Base-by-base conservation (phyloP, 73 alveolate genomes). In the Loxodes magnus region DNA sequence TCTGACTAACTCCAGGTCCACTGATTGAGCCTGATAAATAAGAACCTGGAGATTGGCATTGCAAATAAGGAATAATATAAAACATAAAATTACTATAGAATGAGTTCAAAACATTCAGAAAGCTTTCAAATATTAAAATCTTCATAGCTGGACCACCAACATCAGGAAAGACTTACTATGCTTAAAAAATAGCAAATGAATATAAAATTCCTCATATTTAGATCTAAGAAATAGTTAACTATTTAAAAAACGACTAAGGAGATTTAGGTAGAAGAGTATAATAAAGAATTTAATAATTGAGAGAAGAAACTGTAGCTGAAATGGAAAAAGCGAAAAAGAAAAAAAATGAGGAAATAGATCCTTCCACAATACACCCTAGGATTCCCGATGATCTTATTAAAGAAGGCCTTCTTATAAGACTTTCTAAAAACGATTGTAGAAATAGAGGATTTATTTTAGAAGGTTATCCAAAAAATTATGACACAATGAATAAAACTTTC, bases 401-500 rank as follows among this genome's bases (percentile, higher is more conserved):
- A 14, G 92, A 87, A 51, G 64, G 77, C n/a, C 68, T 82, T 29
- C 48, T 80, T 51, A 60, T 80, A 75, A 71, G 84, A 77, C 74
- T 86, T 22, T 24, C 50, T 25, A 52, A 72, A 43, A 75, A 75
- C 37, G 43, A 60, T 30, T 77, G 95, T 58, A 78, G 95, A 71
- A 83, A 88, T 58, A 61, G 97, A 46, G 97, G 97, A 6, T 88
- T 67, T 67, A 57, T 88, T 26, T 76, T 88, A 24, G 95, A 83
- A 43, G 97, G 97, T 4, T 88, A 52, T 73, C 97, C 97, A 2
- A 63, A 81, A 35, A 80, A 71, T 37, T 64, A 46, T 50, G 65
- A 52, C 34, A 94, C 79, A 41, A 89, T 89, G 24, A 51, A 71
- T 51, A 85, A 82, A 35, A 58, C 77, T 26, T 79, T 84, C 71